Percentiles rank a stretch among this genome's conserved stretches.
phyloP scores from a whole-genome alignment of 176 grass and related monocot species.

The Paspalum notatum region DNA sequence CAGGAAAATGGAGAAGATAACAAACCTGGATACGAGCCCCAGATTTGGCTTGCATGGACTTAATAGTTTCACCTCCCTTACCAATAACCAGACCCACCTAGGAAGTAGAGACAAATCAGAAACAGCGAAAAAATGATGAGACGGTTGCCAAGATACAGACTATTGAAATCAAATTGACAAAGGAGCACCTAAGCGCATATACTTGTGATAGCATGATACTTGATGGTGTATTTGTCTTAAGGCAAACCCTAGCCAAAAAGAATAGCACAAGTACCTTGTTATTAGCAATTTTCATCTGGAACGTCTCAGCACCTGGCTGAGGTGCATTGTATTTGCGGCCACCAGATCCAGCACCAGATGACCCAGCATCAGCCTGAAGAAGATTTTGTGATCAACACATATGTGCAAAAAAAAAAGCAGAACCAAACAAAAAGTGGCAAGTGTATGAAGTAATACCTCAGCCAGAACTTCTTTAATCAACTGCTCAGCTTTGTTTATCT shows the following conservation, averaged over 20 bases:
- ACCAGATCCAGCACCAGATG: constrained; percentile 59
- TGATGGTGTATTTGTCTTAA: not conserved
- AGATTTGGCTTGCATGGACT: constrained; percentile 88
- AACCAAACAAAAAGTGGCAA: not conserved
- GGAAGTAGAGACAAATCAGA: not conserved
- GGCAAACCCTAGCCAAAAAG: not conserved
- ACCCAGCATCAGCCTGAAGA: constrained; percentile 76
- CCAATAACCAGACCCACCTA: constrained; percentile 97
- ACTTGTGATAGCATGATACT: not conserved
- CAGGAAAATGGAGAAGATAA: constrained; percentile 13
- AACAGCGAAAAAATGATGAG: not conserved
- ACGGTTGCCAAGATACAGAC: not conserved
- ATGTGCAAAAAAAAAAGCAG: constrained; percentile 6
- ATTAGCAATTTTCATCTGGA: constrained; percentile 90
- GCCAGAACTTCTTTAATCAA: constrained; percentile 85
- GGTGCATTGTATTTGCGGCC: constrained; percentile 52
- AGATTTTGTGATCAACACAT: constrained; percentile 4
- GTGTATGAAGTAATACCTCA: constrained; percentile 49
- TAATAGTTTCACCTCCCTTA: constrained; percentile 94
- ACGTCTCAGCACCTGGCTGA: constrained; percentile 76
- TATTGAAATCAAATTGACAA: not conserved
- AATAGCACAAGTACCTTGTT: constrained; percentile 63
- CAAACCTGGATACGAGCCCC: constrained; percentile 93
- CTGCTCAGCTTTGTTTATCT: constrained; percentile 89
- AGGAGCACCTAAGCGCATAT: not conserved